These are phyloP conservation scores for Porodaedalea pini DNA, from an alignment of 1,284 basidiomycete species.

Conservation along the genomic window DNA sequence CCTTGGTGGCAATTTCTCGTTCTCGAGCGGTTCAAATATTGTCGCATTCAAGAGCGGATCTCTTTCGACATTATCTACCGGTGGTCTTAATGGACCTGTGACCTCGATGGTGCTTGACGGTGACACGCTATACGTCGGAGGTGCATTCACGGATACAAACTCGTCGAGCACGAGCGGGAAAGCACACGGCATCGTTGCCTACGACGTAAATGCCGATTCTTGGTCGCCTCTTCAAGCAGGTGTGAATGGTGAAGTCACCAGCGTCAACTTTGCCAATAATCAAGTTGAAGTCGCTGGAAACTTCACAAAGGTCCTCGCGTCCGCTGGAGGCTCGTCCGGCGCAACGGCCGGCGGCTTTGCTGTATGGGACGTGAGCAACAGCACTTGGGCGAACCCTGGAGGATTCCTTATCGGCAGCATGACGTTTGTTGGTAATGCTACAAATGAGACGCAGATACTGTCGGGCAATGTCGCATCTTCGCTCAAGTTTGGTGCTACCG, in stretches of 20 bases:
- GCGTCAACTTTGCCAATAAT: slow-evolving; percentile 49
- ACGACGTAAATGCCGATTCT: slow-evolving; percentile 61
- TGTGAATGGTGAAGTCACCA: slow-evolving; percentile 71
- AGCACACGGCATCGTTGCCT: slow-evolving; percentile 69
- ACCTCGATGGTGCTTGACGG: slow-evolving; percentile 59
- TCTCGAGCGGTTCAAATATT: slow-evolving; percentile 69
- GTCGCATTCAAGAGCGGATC: slow-evolving; percentile 63
- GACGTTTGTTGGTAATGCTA: slow-evolving; percentile 59
- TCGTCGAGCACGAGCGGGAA: slow-evolving; percentile 48
- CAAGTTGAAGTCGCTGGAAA: slow-evolving; percentile 71
- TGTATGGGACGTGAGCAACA: slow-evolving; percentile 64
- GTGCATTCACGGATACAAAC: slow-evolving; percentile 74
- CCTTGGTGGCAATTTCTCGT: slow-evolving; percentile 75
- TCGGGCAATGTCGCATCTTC: slow-evolving; percentile 60
- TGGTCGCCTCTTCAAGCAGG: slow-evolving; percentile 78
- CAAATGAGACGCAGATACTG: slow-evolving; percentile 47
- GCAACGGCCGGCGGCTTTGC: slow-evolving; percentile 66
- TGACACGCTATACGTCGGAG: slow-evolving; percentile 77
- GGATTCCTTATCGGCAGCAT: slow-evolving; percentile 75
- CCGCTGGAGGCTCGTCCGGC: slow-evolving; percentile 36
- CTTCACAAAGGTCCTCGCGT: slow-evolving; percentile 57
- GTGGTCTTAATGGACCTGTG: slow-evolving; percentile 76
- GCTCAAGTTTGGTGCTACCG: slow-evolving; percentile 62
- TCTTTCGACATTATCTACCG: slow-evolving; percentile 50
- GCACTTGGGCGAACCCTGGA: slow-evolving; percentile 69